Base-by-base conservation (phyloP, 192 early-diverging fungal species). In the Powellomyces hirtus region DNA sequence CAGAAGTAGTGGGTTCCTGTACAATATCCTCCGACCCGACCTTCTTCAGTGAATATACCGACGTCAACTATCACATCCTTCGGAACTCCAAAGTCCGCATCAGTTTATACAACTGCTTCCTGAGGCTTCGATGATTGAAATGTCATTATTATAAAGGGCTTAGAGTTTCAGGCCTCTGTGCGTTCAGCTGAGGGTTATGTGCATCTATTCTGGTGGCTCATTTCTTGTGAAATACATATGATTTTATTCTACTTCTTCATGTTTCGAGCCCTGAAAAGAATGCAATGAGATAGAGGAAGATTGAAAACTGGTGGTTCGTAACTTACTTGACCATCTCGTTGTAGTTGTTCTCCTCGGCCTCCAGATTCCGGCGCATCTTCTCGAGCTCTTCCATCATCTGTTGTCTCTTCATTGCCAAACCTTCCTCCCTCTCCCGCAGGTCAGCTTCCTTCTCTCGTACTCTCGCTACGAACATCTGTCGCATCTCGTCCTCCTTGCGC, bases 401-500 rank as follows among this genome's bases (percentile, higher is more conserved):
- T 37, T 75, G 72, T 24, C 79, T 50, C 67, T 75, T 85, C 16
- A 36, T 14, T 45, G 76, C 83, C 20, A 85, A 62, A 4, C 52
- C 61, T 55, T 85, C 83, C 64, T 85, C 83, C 2, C 83, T 58
- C 66, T 83, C 79, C 20, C 81, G 70, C 26, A 90, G 75, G 18
- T 71, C 66, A 34, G 76, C 75, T 59, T 90, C 89, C 75, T 86
- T 89, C 62, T 83, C 79, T 18, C 77, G 70, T 50, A 90, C 83
- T 63, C 84, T 84, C 1, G 72, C 72, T 38, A 89, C 78, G 51
- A 86, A 86, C 66, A 70, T 73, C 60, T 72, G 82, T 40, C 90
- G 75, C 79, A 91, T 88, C 45, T 87, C 86, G 20, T 91, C 89
- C 69, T 93, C 91, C 42, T 81, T 83, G 20, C 79, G 72, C 45